Evolutionary conservation across 352 stramenopile species (phyloP).

Genomic region (Globisporangium acanthophoron): DNA sequence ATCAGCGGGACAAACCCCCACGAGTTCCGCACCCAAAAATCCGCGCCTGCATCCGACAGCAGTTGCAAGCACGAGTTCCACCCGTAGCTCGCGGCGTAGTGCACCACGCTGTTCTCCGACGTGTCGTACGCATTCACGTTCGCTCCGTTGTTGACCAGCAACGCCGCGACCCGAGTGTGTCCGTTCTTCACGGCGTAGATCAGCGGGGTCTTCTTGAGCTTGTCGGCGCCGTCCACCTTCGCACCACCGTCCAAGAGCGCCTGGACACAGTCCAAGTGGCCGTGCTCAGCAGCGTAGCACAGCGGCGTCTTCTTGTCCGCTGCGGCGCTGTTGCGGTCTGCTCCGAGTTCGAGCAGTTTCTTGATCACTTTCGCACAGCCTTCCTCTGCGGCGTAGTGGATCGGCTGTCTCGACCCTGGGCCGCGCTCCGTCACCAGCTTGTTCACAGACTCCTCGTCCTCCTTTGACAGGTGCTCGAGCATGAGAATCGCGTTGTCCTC

Average conservation of each 20-base stretch:
- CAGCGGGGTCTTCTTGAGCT: slow-evolving; percentile 74
- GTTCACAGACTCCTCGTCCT: slow-evolving; percentile 21
- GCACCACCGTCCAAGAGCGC: slow-evolving; percentile 44
- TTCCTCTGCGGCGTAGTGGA: slow-evolving; percentile 51
- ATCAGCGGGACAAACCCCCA: slow-evolving; percentile 73
- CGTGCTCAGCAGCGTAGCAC: slow-evolving; percentile 48
- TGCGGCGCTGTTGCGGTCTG: slow-evolving; percentile 44
- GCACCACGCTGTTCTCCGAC: slow-evolving; percentile 67
- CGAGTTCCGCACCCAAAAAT: slow-evolving; percentile 65
- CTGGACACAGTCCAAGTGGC: slow-evolving; percentile 51
- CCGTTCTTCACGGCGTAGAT: slow-evolving; percentile 79
- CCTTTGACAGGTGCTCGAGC: slow-evolving; percentile 44
- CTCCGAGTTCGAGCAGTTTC: slow-evolving; percentile 44
- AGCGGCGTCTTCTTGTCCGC: slow-evolving; percentile 52
- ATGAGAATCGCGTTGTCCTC: slow-evolving; percentile 59
- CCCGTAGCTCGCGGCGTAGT: slow-evolving; percentile 75
- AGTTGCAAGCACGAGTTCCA: slow-evolving; percentile 65
- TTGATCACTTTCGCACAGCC: slow-evolving; percentile 38
- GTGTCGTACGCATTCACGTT: slow-evolving; percentile 77
- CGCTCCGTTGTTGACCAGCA: slow-evolving; percentile 60
- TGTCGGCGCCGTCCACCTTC: slow-evolving; percentile 59
- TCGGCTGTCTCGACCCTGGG: slow-evolving; percentile 40
- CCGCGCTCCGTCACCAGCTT: slow-evolving; percentile 47
- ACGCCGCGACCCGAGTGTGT: slow-evolving; percentile 36
- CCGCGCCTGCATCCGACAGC: slow-evolving; percentile 42